These are phyloP conservation scores for Talaromyces sp. DNA, from an alignment of 2,329 filamentous ascomycete genomes.

Conservation along the genomic window DNA sequence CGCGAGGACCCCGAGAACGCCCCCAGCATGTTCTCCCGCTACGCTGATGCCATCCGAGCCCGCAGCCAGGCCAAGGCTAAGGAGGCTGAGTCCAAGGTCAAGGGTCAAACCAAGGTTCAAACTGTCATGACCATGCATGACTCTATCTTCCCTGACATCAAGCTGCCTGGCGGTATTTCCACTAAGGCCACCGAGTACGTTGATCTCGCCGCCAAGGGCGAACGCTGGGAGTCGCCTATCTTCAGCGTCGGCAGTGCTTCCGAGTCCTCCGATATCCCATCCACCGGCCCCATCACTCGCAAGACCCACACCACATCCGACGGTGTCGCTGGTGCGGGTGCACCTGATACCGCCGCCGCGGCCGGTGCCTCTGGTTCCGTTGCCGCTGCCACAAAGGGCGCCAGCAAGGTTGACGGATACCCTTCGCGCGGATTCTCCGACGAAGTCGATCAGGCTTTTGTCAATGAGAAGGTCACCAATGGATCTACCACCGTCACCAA, in stretches of 20 bases:
- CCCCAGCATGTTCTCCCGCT: slow-evolving; percentile 84
- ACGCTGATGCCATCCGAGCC: slow-evolving; percentile 74
- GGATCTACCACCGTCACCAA: slow-evolving; percentile 10
- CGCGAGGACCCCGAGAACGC: slow-evolving; percentile 71
- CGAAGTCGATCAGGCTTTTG: slow-evolving; percentile 37
- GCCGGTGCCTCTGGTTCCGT: slow-evolving; percentile 1
- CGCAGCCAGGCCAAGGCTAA: slow-evolving; percentile 74
- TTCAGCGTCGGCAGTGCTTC: slow-evolving; percentile 82
- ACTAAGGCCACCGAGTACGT: slow-evolving; percentile 93
- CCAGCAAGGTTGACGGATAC: slow-evolving; percentile 15
- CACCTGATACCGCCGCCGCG: slow-evolving; percentile 29
- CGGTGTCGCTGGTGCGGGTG: slow-evolving; percentile 9
- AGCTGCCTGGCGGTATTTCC: slow-evolving; percentile 84
- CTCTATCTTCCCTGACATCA: slow-evolving; percentile 87
- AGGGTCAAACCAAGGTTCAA: slow-evolving; percentile 73
- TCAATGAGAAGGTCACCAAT: slow-evolving; percentile 22
- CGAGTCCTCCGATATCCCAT: slow-evolving; percentile 72
- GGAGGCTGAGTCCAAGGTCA: slow-evolving; percentile 65
- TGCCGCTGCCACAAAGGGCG: slow-evolving; percentile 4
- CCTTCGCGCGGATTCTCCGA: slow-evolving; percentile 35
- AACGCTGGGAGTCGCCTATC: slow-evolving; percentile 91
- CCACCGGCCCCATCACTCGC: slow-evolving; percentile 55
- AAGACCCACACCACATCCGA: slow-evolving; percentile 58
- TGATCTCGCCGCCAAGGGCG: slow-evolving; percentile 82
- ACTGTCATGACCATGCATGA: slow-evolving; percentile 84